Conservation (phyloP, 495 filamentous ascomycete genomes). For the Articulospora tetracladia region DNA sequence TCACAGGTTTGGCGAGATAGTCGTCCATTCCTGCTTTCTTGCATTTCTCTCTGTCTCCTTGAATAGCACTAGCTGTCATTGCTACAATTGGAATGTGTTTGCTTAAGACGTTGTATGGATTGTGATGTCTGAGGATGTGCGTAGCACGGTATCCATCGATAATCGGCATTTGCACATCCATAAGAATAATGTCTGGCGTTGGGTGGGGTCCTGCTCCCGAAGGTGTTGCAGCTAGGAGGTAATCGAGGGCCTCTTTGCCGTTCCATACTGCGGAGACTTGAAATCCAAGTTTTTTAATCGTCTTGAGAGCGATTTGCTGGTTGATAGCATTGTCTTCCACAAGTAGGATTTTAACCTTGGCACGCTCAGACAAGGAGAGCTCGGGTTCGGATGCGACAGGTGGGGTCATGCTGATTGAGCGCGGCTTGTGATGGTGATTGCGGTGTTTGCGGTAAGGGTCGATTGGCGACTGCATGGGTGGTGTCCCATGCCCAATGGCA, state of each 20-base stretch:
- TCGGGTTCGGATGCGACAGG: conserved; percentile 32
- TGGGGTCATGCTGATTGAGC: conserved; percentile 28
- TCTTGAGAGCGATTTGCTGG: conserved; percentile 73
- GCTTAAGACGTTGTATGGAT: conserved; percentile 49
- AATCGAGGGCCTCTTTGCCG: conserved; percentile 72
- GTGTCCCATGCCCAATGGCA: conserved; percentile 23
- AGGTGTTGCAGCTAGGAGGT: conserved; percentile 38
- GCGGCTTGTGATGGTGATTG: conserved; percentile 28
- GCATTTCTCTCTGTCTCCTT: conserved; percentile 79
- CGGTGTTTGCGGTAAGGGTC: conserved; percentile 22
- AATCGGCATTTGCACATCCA: conserved; percentile 85
- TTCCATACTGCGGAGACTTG: conserved; percentile 67
- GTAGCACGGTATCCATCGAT: conserved; percentile 78
- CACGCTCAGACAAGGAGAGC: conserved; percentile 41
- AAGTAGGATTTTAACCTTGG: conserved; percentile 59
- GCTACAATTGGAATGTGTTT: conserved; percentile 68
- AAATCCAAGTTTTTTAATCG: conserved; percentile 74
- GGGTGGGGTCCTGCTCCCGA: conserved; percentile 30
- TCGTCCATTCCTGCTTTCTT: conserved; percentile 77
- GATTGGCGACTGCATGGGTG: conserved; percentile 23
- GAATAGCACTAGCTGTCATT: conserved; percentile 78
- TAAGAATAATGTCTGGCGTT: conserved; percentile 73
- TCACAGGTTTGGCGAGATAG: conserved; percentile 76
- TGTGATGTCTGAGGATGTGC: conserved; percentile 59
- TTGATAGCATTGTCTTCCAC: conserved; percentile 76